phyloP scores from a whole-genome alignment of 2,329 filamentous ascomycete species.

The Calonectria montana region DNA sequence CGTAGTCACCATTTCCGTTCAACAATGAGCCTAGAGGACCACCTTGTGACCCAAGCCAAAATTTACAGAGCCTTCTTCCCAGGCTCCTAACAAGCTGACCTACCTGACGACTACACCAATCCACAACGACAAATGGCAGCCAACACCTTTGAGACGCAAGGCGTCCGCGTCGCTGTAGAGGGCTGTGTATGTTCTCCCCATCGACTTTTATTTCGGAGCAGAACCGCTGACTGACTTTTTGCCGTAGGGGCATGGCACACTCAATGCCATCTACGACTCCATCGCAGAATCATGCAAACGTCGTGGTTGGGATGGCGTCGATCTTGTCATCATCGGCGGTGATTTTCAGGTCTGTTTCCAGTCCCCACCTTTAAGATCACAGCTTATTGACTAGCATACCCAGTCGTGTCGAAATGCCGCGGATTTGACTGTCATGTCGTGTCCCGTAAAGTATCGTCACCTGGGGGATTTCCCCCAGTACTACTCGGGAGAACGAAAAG shows the following conservation, averaged over 20 bases:
- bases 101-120: constrained; percentile 32
- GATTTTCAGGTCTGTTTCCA: constrained; percentile 80
- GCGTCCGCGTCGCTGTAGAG: constrained; percentile 83
- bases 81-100: constrained; percentile 24
- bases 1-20: not conserved
- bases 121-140: constrained; percentile 43
- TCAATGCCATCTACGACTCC: constrained; percentile 91
- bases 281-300: constrained; percentile 75
- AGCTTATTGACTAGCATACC: constrained; percentile 12
- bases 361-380: not conserved
- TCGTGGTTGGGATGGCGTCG: constrained; percentile 83
- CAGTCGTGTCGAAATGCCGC: constrained; percentile 88
- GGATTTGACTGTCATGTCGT: constrained; percentile 89
- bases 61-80: constrained; percentile 22
- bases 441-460: constrained; percentile 86
- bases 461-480: constrained; percentile 96
- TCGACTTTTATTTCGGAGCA: too few species aligned
- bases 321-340: constrained; percentile 93
- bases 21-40: not conserved
- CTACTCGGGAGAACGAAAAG: constrained; percentile 81
- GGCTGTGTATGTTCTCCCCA: constrained; percentile 74
- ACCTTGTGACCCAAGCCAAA: not conserved
- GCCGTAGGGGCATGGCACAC: constrained; percentile 84
- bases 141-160: constrained; percentile 51
- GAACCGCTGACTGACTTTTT: constrained; percentile 32